Conservation (phyloP, 768 basidiomycete species). For the Russula ochroleuca region DNA sequence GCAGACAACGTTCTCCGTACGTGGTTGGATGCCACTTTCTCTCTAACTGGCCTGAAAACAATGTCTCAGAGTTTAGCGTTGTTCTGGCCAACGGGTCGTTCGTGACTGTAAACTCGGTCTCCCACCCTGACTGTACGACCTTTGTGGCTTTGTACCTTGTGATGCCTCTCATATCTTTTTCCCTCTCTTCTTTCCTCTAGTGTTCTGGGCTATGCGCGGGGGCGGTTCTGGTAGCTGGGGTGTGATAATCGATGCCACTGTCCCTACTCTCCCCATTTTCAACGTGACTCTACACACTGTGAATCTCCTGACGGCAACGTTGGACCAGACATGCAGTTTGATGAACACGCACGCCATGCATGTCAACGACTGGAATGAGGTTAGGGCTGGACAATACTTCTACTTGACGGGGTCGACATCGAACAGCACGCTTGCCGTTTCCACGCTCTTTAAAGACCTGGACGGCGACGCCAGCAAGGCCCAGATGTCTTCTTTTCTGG, state of each 20-base stretch:
- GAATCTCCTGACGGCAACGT: conserved; percentile 33
- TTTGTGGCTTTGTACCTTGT: not conserved
- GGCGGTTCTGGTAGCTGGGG: conserved; percentile 37
- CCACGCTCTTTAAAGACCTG: conserved; percentile 29
- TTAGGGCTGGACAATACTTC: conserved; percentile 28
- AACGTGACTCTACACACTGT: conserved; percentile 31
- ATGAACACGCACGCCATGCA: conserved; percentile 31
- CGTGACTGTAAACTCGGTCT: conserved; percentile 2
- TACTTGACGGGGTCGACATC: conserved; percentile 30
- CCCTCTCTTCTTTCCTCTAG: conserved; percentile 6
- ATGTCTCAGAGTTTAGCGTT: conserved; percentile 5
- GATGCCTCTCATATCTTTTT: not conserved
- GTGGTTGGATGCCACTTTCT: not conserved
- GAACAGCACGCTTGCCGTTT: conserved; percentile 14
- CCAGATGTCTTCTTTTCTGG: conserved; percentile 19
- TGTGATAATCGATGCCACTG: conserved; percentile 37
- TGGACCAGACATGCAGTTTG: conserved; percentile 39
- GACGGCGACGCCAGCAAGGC: conserved; percentile 22
- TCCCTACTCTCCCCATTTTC: conserved; percentile 38
- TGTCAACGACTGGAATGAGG: conserved; percentile 7
- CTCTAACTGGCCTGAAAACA: not conserved
- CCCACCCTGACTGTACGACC: conserved; percentile 17
- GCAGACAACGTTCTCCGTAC: conserved; percentile 31
- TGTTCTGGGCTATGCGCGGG: conserved; percentile 29
- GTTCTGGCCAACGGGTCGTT: conserved; percentile 18